phyloP scores from a whole-genome alignment of 306 rosid species.

The Adenanthera pavonina region DNA sequence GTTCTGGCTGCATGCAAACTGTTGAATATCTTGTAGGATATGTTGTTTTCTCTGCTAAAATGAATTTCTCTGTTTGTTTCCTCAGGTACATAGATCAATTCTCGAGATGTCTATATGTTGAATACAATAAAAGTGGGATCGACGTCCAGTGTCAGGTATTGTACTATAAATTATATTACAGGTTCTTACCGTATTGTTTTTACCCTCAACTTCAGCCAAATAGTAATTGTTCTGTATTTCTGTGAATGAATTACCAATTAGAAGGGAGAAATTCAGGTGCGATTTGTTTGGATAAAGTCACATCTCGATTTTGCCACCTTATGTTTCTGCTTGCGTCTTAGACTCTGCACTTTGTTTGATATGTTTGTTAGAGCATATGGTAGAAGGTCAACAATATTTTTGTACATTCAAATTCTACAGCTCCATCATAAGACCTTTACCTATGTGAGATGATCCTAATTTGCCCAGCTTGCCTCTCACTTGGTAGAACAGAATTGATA shows the following conservation, averaged over 20 bases:
- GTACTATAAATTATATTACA: slow-evolving; percentile 10
- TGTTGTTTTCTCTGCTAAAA: slow-evolving; percentile 3
- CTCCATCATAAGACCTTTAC: not conserved
- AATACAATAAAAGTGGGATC: slow-evolving; percentile 91
- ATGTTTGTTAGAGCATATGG: not conserved
- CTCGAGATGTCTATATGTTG: slow-evolving; percentile 89
- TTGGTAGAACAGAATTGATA: too few species aligned
- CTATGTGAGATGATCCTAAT: not conserved
- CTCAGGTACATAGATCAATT: slow-evolving; percentile 94
- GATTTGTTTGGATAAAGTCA: not conserved
- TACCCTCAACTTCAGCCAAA: not conserved
- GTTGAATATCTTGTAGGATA: not conserved
- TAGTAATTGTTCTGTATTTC: not conserved
- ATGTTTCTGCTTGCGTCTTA: not conserved
- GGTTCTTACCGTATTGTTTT: not conserved
- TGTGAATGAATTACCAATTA: not conserved
- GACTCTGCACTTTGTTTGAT: not conserved
- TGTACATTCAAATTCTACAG: not conserved
- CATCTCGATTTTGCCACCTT: not conserved
- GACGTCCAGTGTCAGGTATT: slow-evolving; percentile 99
- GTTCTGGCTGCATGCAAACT: not conserved
- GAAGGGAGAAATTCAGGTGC: not conserved
- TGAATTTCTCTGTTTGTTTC: slow-evolving; percentile 9
- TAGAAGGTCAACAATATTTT: not conserved
- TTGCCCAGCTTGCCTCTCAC: not conserved